Evolutionary conservation across 352 stramenopile species (phyloP).

Genomic region (Chrysophaeum taylorii): DNA sequence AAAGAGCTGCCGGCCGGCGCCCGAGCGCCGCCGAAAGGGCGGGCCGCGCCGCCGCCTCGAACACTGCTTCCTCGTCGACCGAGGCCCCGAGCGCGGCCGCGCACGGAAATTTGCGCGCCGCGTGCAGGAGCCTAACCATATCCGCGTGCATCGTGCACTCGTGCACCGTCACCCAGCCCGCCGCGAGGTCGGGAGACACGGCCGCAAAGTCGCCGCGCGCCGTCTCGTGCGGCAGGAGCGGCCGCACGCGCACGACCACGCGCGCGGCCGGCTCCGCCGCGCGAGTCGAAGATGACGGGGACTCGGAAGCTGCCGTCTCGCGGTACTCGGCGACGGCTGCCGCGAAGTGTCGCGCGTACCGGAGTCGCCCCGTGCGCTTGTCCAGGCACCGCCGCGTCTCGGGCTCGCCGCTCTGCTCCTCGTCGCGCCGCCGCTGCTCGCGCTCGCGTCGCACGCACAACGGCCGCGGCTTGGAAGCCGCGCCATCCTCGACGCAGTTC

Average conservation of each 20-base stretch:
- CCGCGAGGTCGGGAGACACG: conserved; percentile 42
- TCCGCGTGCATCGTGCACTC: conserved; percentile 77
- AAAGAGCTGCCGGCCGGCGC: conserved; percentile 56
- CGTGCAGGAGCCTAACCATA: conserved; percentile 72
- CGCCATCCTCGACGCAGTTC: too few species aligned
- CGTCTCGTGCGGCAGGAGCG: conserved; percentile 66
- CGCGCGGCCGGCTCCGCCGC: conserved; percentile 40
- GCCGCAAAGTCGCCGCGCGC: conserved; percentile 71
- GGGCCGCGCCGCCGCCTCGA: conserved; percentile 49
- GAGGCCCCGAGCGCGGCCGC: conserved; percentile 61
- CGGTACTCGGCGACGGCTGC: conserved; percentile 33
- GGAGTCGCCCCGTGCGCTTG: conserved; percentile 39
- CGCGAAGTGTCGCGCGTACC: conserved; percentile 36
- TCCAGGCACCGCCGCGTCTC: conserved; percentile 37
- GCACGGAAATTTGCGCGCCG: conserved; percentile 56
- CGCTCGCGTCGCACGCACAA: conserved; percentile 2
- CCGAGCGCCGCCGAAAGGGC: conserved; percentile 55
- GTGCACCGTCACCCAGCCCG: conserved; percentile 60
- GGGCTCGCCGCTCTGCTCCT: not conserved
- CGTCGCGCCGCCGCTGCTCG: not conserved
- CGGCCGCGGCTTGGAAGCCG: too few species aligned
- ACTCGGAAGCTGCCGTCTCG: not conserved
- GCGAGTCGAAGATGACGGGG: not conserved
- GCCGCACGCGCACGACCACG: conserved; percentile 70
- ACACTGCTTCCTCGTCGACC: conserved; percentile 60